Percentiles rank a stretch among this genome's conserved stretches.
Evolutionary conservation across 805 yeast genomes (phyloP).

Genomic region (Wickerhamiella australiensis): DNA sequence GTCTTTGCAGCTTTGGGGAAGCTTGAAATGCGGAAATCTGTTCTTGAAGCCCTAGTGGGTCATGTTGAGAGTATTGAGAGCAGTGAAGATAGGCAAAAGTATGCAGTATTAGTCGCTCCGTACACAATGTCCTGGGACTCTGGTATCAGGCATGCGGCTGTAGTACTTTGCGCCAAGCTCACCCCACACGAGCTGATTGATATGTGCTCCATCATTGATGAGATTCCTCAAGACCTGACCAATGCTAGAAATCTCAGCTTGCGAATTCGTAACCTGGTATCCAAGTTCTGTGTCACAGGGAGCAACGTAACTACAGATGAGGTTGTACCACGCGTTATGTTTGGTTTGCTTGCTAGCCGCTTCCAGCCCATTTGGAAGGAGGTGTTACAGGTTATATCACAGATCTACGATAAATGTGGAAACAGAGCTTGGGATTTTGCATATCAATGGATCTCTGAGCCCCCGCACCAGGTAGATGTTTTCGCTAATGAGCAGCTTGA

Average conservation of each 20-base stretch:
- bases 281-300: conserved; percentile 31
- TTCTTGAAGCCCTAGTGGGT: not conserved
- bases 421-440: conserved; percentile 46
- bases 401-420: conserved; percentile 30
- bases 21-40: conserved; percentile 2
- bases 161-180: conserved; percentile 12
- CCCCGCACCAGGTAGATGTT: conserved; percentile 21
- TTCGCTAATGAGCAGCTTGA: conserved; percentile 19
- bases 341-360: conserved; percentile 61
- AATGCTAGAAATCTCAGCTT: conserved; percentile 64
- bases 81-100: not conserved
- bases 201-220: conserved; percentile 51
- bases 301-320: conserved; percentile 20
- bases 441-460: conserved; percentile 22
- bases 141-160: conserved; percentile 14
- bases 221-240: conserved; percentile 54
- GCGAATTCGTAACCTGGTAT: conserved; percentile 50
- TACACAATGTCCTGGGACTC: conserved; percentile 17
- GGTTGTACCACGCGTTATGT: conserved; percentile 38
- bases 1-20: not conserved
- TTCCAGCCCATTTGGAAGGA: conserved; percentile 84
- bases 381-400: conserved; percentile 47
- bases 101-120: not conserved
- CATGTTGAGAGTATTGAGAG: not conserved
- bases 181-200: conserved; percentile 25